phyloP scores from a whole-genome alignment of 805 yeast genomes.

The Saturnispora sanitii region DNA sequence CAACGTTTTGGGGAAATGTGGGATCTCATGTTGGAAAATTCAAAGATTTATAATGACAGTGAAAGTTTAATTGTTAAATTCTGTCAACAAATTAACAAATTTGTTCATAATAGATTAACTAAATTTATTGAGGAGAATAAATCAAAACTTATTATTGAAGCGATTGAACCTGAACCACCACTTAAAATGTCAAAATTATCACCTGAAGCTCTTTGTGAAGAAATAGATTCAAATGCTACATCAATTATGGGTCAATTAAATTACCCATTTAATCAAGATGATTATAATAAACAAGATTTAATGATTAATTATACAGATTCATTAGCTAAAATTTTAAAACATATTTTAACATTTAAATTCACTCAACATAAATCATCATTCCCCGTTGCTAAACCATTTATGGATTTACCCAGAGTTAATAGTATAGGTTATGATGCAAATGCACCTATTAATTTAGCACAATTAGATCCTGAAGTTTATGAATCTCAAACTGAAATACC shows the following conservation, averaged over 20 bases:
- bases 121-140: background rate
- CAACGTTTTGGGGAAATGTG: slow-evolving; percentile 34
- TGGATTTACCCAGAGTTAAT: slow-evolving; percentile 52
- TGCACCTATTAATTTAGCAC: slow-evolving; percentile 17
- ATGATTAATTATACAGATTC: slow-evolving; percentile 10
- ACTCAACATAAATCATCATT: slow-evolving; percentile 16
- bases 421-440: background rate
- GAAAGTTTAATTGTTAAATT: slow-evolving; percentile 57
- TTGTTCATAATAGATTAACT: background rate
- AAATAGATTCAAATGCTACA: background rate
- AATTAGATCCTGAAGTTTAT: slow-evolving; percentile 65
- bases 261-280: slow-evolving; percentile 1
- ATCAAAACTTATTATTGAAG: background rate
- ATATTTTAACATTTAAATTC: slow-evolving; percentile 12
- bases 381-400: slow-evolving; percentile 39
- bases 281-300: background rate
- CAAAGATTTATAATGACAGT: slow-evolving; percentile 58
- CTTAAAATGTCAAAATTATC: background rate
- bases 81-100: slow-evolving; percentile 27
- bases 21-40: slow-evolving; percentile 42
- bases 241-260: background rate
- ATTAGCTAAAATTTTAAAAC: slow-evolving; percentile 10
- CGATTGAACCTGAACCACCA: background rate
- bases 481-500: slow-evolving; percentile 62
- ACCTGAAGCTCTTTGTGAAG: background rate